Evolutionary conservation across 495 filamentous ascomycete species (phyloP).

Genomic region (Penicillium steckii): DNA sequence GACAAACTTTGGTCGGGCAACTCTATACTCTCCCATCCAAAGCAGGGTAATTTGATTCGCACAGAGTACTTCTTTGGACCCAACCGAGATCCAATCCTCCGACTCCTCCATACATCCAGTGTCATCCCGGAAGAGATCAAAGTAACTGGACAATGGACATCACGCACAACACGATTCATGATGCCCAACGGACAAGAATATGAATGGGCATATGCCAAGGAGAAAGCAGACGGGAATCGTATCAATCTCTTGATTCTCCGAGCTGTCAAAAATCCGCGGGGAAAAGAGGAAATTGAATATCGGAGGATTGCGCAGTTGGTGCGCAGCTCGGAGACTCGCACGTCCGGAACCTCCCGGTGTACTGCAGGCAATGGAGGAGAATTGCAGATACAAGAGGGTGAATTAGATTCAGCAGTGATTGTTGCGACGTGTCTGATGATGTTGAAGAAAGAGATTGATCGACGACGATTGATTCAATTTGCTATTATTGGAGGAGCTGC

Average conservation of each 20-base stretch:
- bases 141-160: slow-evolving; percentile 25
- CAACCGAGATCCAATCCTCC: slow-evolving; percentile 29
- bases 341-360: slow-evolving; percentile 35
- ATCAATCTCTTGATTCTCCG: slow-evolving; percentile 37
- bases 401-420: slow-evolving; percentile 33
- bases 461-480: slow-evolving; percentile 45
- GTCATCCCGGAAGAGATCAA: slow-evolving; percentile 3
- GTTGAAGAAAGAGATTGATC: slow-evolving; percentile 60
- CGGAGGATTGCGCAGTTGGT: slow-evolving; percentile 43
- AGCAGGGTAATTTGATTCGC: slow-evolving; percentile 26
- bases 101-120: slow-evolving; percentile 17
- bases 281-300: background rate
- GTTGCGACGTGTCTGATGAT: slow-evolving; percentile 53
- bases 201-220: slow-evolving; percentile 48
- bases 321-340: slow-evolving; percentile 40
- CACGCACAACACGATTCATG: slow-evolving; percentile 38
- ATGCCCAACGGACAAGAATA: slow-evolving; percentile 37
- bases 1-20: slow-evolving; percentile 41
- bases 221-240: slow-evolving; percentile 27
- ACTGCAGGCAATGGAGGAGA: slow-evolving; percentile 54
- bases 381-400: slow-evolving; percentile 40
- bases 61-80: slow-evolving; percentile 55
- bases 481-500: slow-evolving; percentile 34
- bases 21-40: slow-evolving; percentile 26
- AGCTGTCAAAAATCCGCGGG: slow-evolving; percentile 6